These are phyloP conservation scores for Noccaea caerulescens DNA, from an alignment of 345 rosid genomes.

Conservation along the genomic window DNA sequence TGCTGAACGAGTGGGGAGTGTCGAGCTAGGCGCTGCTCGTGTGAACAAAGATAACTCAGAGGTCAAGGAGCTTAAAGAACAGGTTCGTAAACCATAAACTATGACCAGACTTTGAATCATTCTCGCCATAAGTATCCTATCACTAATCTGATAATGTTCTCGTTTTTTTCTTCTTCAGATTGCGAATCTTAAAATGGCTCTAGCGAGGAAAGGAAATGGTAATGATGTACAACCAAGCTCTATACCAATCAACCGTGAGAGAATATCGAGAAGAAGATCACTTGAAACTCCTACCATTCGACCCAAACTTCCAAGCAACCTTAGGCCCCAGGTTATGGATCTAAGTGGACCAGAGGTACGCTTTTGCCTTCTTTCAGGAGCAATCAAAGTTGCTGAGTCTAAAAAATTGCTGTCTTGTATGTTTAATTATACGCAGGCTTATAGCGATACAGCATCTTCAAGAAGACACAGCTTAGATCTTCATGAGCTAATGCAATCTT, in stretches of 20 bases:
- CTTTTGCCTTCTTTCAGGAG: conserved; percentile 4
- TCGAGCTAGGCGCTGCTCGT: conserved; percentile 96
- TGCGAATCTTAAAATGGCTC: conserved; percentile 71
- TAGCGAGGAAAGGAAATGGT: conserved; percentile 62
- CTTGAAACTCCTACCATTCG: conserved; percentile 52
- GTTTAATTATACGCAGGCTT: conserved; percentile 36
- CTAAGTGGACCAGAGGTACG: conserved; percentile 68
- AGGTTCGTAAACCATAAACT: conserved; percentile 48
- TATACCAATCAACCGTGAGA: conserved; percentile 55
- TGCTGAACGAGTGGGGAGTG: conserved; percentile 92
- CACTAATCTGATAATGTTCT: conserved; percentile 1
- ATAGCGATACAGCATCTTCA: conserved; percentile 50
- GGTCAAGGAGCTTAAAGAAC: conserved; percentile 89
- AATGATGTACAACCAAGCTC: conserved; percentile 48
- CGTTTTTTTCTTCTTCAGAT: conserved; percentile 50
- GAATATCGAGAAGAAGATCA: conserved; percentile 49
- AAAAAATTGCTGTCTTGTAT: not conserved
- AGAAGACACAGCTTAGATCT: conserved; percentile 74
- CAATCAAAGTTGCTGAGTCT: not conserved
- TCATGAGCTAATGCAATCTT: conserved; percentile 65
- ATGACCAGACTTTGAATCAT: conserved; percentile 3
- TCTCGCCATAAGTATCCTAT: not conserved
- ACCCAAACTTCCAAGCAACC: conserved; percentile 51
- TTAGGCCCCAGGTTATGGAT: conserved; percentile 57
- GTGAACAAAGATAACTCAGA: conserved; percentile 80